Conservation (phyloP, 257 asterid genomes). For the Thymus quinquecostatus region DNA sequence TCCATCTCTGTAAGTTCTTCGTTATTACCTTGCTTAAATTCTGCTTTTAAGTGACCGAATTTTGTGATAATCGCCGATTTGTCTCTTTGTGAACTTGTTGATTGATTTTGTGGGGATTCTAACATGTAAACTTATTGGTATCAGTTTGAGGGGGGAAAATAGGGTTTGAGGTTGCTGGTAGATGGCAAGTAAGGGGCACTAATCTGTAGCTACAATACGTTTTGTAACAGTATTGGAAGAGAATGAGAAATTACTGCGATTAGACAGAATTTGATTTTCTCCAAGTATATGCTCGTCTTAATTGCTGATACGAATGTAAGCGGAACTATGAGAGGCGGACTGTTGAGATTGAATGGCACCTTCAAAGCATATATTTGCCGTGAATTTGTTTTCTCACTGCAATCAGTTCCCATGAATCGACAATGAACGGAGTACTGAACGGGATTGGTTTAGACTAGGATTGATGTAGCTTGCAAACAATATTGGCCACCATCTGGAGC, state of each 20-base stretch:
- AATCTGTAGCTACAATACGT: not conserved
- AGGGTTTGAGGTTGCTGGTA: slow-evolving; percentile 29
- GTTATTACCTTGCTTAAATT: not conserved
- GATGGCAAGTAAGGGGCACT: not conserved
- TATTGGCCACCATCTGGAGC: not conserved
- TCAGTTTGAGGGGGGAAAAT: not conserved
- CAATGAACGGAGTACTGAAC: not conserved
- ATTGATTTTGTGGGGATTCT: slow-evolving; percentile 6
- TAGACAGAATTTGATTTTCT: not conserved
- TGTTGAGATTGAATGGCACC: not conserved
- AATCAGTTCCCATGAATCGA: not conserved
- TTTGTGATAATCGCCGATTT: slow-evolving; percentile 12
- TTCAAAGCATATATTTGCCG: not conserved
- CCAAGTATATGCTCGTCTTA: not conserved
- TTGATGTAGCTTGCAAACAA: no score
- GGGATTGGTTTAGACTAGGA: not conserved
- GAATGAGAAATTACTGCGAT: not conserved
- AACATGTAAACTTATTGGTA: not conserved
- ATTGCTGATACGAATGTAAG: not conserved
- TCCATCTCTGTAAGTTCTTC: slow-evolving; percentile 58
- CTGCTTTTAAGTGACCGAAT: not conserved
- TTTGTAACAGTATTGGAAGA: not conserved
- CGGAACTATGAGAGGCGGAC: not conserved
- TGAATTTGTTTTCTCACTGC: not conserved
- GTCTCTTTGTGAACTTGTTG: not conserved